Base-by-base conservation (phyloP, 495 filamentous ascomycete species). In the Penicillium salamii region DNA sequence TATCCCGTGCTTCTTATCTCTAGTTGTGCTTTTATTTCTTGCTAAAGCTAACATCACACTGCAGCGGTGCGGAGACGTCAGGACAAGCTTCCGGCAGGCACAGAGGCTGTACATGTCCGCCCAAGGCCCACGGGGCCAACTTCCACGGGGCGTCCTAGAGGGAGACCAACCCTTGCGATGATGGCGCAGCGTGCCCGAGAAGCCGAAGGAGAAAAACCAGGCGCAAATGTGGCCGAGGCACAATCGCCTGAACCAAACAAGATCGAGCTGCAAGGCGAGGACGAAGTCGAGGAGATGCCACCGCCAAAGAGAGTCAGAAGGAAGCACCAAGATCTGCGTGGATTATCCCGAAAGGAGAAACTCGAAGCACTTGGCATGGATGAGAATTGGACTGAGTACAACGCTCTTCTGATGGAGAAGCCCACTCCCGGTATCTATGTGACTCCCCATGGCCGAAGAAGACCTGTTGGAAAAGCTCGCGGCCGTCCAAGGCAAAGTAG, bases 401-500 rank as follows among this genome's bases (percentile, higher is more conserved):
- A 54, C n/a, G 62, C 67, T 15, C 46, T 69, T 5, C 36, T 72
- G 5, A 66, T 74, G 40, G 69, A 75, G 9, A 65, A 67, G 6
- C 57, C 67, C n/a, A 51, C 24, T 17, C 62, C 78, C 31, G 79
- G 79, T 7, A 58, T 82, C 2, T 81, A 80, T 49, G 55, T 81
- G 35, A 80, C 80, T 23, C 68, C 78, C 6, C 67, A 65, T 23
- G 77, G 74, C 21, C 69, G 61, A 37, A 60, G 66, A 23, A 65
- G 68, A 49, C 72, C 78, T n/a, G 62, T 64, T 14, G 71, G 65
- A 5, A 71, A 68, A 44, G 56, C 57, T 24, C 66, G 67, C 55
- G 80, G 80, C n/a, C 75, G 79, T 4, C 79, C 78, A 7, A 62
- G 62, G 7, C 67, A 65, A 49, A 75, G 73, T 20, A 58, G 76